Percentiles rank a stretch among this genome's conserved stretches.
phyloP scores from a whole-genome alignment of 306 rosid genomes.

The Trifolium dubium region DNA sequence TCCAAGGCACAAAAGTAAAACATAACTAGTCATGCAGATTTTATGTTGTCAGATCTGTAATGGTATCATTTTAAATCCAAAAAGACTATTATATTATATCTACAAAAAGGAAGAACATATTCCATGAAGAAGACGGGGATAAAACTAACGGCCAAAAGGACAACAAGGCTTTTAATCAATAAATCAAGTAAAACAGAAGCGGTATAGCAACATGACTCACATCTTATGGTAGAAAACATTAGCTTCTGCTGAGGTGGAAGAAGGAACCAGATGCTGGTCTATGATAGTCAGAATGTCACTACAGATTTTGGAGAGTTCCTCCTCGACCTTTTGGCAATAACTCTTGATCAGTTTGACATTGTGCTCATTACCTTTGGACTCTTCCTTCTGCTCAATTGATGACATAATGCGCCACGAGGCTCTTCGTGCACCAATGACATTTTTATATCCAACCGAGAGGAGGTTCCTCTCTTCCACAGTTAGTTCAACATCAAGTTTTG shows the following conservation, averaged over 20 bases:
- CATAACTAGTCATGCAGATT: conserved; percentile 1
- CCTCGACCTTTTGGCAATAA: conserved; percentile 95
- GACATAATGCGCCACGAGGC: conserved; percentile 99
- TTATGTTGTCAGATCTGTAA: not conserved
- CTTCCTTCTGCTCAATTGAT: conserved; percentile 98
- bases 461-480: conserved; percentile 99
- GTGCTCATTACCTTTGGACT: conserved; percentile 87
- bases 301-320: conserved; percentile 91
- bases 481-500: conserved; percentile 87
- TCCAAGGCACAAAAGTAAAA: not conserved
- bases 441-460: conserved; percentile 96
- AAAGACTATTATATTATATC: not conserved
- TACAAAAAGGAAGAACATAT: conserved; percentile 20
- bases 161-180: conserved; percentile 19
- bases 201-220: conserved; percentile 57
- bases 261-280: conserved; percentile 80
- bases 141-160: conserved; percentile 21
- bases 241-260: conserved; percentile 88
- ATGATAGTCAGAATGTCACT: conserved; percentile 80
- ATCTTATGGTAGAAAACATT: conserved; percentile 95
- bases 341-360: conserved; percentile 85
- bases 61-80: conserved; percentile 4
- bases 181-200: conserved; percentile 4
- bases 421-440: conserved; percentile 92
- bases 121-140: conserved; percentile 15